Percentiles rank a stretch among this genome's conserved stretches.
These are phyloP conservation scores for Coemansia sp. DNA, from an alignment of 192 early-diverging fungal species.

Conservation along the genomic window DNA sequence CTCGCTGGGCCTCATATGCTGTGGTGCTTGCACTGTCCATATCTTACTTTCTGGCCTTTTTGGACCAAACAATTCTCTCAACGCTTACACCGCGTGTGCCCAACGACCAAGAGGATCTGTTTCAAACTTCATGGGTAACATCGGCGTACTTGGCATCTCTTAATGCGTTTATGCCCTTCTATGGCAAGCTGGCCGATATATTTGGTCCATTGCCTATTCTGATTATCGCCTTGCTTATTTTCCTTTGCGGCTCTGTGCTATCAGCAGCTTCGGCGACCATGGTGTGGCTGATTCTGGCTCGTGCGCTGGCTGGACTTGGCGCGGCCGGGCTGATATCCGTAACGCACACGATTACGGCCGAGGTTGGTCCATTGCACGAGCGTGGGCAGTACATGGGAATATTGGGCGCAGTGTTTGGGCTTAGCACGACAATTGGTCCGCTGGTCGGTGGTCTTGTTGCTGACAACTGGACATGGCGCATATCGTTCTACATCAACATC, in stretches of 20 bases:
- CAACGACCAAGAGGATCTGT: constrained; percentile 59
- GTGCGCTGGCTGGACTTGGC: constrained; percentile 55
- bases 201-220: constrained; percentile 61
- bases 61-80: constrained; percentile 73
- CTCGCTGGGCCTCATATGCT: constrained; percentile 36
- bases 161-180: constrained; percentile 64
- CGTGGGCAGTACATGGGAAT: constrained; percentile 80
- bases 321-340: constrained; percentile 63
- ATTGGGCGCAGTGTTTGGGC: constrained; percentile 68
- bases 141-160: constrained; percentile 58
- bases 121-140: constrained; percentile 68
- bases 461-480: constrained; percentile 68
- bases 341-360: constrained; percentile 65
- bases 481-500: constrained; percentile 84
- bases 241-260: constrained; percentile 63
- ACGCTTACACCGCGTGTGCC: constrained; percentile 66
- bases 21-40: constrained; percentile 45
- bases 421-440: constrained; percentile 75
- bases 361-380: constrained; percentile 59
- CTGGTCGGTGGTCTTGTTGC: constrained; percentile 77
- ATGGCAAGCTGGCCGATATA: constrained; percentile 74
- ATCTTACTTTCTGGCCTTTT: constrained; percentile 62
- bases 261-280: constrained; percentile 54
- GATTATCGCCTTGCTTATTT: constrained; percentile 51
- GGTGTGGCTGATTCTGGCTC: constrained; percentile 56